Conservation (phyloP, 176 grass and related monocot genomes). For the Zoysia japonica region DNA sequence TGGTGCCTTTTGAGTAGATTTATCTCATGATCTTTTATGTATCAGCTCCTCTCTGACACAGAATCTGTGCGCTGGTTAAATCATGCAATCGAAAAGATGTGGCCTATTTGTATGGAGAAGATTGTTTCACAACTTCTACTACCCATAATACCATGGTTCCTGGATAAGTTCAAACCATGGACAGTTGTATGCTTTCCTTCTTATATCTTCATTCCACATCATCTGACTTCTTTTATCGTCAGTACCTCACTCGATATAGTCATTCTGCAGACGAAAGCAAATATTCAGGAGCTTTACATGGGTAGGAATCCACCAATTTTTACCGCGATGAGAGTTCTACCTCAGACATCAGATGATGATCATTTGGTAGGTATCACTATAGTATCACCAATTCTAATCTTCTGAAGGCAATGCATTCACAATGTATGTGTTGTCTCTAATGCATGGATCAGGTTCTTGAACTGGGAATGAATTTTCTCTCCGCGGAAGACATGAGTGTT, state of each 20-base stretch:
- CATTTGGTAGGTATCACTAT: slow-evolving; percentile 68
- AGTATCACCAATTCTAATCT: slow-evolving; percentile 19
- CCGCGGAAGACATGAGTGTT: slow-evolving; percentile 89
- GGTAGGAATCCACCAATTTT: slow-evolving; percentile 85
- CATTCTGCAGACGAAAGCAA: slow-evolving; percentile 78
- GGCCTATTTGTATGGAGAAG: slow-evolving; percentile 96
- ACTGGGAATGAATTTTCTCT: slow-evolving; percentile 89
- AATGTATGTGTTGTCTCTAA: neutral
- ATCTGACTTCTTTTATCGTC: slow-evolving; percentile 1
- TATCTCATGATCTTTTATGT: slow-evolving; percentile 46
- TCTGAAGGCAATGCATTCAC: slow-evolving; percentile 15
- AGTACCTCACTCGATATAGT: slow-evolving; percentile 35
- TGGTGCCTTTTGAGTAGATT: slow-evolving; percentile 5
- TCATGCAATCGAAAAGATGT: slow-evolving; percentile 86
- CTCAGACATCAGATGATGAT: slow-evolving; percentile 84
- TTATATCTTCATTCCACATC: slow-evolving; percentile 21
- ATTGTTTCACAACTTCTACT: slow-evolving; percentile 77
- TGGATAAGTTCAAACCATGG: slow-evolving; percentile 97
- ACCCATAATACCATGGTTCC: slow-evolving; percentile 94
- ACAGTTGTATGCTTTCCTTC: slow-evolving; percentile 68
- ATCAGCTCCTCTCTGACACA: slow-evolving; percentile 86
- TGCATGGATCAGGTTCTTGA: slow-evolving; percentile 73
- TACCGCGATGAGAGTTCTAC: slow-evolving; percentile 80
- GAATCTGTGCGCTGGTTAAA: slow-evolving; percentile 96
- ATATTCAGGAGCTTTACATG: slow-evolving; percentile 86